Evolutionary conservation across 495 filamentous ascomycete genomes (phyloP), one percentile per base, ranked within the genome.

Genomic region (Hypoxylon lienhwacheense): DNA sequence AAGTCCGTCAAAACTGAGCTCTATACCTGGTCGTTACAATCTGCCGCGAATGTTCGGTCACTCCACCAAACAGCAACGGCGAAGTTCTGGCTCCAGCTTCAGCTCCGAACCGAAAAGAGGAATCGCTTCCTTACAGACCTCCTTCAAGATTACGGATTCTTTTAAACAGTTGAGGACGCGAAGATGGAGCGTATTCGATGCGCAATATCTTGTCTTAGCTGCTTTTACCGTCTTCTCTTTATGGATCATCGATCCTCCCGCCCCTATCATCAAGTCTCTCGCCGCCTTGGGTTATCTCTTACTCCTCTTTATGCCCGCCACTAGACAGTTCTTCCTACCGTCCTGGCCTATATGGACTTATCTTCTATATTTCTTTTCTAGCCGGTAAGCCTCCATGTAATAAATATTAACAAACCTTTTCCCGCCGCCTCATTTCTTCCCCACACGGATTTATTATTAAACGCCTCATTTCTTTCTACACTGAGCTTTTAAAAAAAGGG

Each of bases 281-380:
- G 77, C 82, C 34, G 77, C 88, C 31, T 77, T 86, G 0, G 71
- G 84, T n/a, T 70, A 90, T 31, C 77, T 87, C 22, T 63, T 79
- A 45, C 79, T 88, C n/a, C 80, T 96, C 8, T 71, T 90, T 16
- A 74, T 96, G 63, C 92, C 92, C n/a, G 77, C 89, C 47, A 95
- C 91, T 3, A 78, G 88, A 36, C 92, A 97, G 66, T 95, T 96
- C 70, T 90, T 95, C 59, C 74, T 96, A 10, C 92, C 92, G 11
- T 90, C 89, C 45, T 74, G 95, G 42, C 87, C 90, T 1, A 87
- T 95, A 67, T 83, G 84, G 61, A 83, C 81, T 5, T 97, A 90
- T 82, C 73, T 96, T 12, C 69, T 96, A 15, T 87, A 95, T 54
- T 96, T 95, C 73, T 95, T 91, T 63, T 78, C 86, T 28, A 93